A percentile compares a stretch with the other conserved stretches of the same genome.
These are phyloP conservation scores for Exophiala aquamarina DNA, from an alignment of 2,329 filamentous ascomycete species.

Conservation along the genomic window DNA sequence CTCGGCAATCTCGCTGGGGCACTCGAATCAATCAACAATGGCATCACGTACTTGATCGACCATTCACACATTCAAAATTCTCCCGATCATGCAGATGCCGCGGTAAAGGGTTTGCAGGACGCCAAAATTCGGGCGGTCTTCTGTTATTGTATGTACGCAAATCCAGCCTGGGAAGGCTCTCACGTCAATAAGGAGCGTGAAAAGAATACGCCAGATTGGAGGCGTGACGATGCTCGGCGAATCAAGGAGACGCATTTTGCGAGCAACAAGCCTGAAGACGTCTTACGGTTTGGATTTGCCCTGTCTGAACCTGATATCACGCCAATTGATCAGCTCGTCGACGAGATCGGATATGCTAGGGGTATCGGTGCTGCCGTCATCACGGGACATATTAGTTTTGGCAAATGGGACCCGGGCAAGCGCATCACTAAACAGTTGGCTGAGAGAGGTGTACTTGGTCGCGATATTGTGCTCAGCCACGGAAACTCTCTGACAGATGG, in stretches of 20 bases:
- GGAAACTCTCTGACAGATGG: constrained; percentile 1
- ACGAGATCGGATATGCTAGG: constrained; percentile 10
- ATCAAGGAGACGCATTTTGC: constrained; percentile 7
- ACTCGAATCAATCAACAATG: constrained; percentile 10
- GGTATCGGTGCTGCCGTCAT: constrained; percentile 7
- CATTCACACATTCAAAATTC: constrained; percentile 20
- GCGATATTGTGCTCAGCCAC: constrained; percentile 16
- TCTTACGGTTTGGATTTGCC: constrained; percentile 16
- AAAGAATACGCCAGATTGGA: constrained; percentile 11
- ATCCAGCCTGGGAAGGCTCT: constrained; percentile 10
- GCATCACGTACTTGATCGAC: constrained; percentile 11
- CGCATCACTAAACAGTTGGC: constrained; percentile 11
- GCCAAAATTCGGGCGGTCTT: constrained; percentile 11
- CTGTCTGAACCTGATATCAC: constrained; percentile 5
- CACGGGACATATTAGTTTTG: constrained; percentile 10
- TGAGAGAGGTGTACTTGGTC: constrained; percentile 6
- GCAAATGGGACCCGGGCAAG: constrained; percentile 9
- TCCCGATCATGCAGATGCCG: constrained; percentile 18
- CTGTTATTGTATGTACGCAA: constrained; percentile 9
- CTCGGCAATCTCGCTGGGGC: constrained; percentile 12
- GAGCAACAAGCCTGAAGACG: neutral
- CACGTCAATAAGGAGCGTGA: constrained; percentile 7
- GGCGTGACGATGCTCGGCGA: constrained; percentile 9
- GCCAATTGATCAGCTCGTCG: constrained; percentile 5
- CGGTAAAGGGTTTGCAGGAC: constrained; percentile 8